phyloP scores from a whole-genome alignment of 2,329 filamentous ascomycete genomes.

The Pseudocercospora eumusae region DNA sequence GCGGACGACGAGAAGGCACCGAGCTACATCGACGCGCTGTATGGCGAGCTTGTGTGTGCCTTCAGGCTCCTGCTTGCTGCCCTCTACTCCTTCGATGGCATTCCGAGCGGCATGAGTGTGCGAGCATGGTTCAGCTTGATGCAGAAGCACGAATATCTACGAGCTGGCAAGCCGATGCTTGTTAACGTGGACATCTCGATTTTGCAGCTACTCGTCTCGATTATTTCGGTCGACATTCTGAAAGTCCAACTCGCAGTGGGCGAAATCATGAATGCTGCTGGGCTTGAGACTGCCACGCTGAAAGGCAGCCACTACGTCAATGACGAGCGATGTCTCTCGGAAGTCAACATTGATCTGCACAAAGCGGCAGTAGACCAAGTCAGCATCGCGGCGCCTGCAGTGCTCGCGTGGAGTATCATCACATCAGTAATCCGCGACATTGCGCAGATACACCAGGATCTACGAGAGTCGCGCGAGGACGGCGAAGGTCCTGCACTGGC shows the following conservation, averaged over 20 bases:
- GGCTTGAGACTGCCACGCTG: conserved; percentile 15
- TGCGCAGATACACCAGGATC: conserved; percentile 37
- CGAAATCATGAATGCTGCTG: conserved; percentile 45
- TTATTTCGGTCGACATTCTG: conserved; percentile 71
- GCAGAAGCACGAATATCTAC: conserved; percentile 68
- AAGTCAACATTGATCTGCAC: conserved; percentile 58
- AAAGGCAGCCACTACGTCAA: conserved; percentile 60
- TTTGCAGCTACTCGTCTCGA: conserved; percentile 68
- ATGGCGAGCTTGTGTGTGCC: conserved; percentile 70
- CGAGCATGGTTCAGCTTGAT: conserved; percentile 75
- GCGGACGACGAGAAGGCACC: conserved; percentile 39
- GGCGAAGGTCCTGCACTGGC: conserved; percentile 22
- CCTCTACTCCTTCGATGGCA: conserved; percentile 39
- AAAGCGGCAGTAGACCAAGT: conserved; percentile 57
- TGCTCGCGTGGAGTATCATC: conserved; percentile 80
- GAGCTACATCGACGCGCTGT: conserved; percentile 63
- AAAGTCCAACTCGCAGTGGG: conserved; percentile 65
- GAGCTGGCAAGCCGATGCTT: conserved; percentile 48
- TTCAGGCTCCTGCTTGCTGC: conserved; percentile 56
- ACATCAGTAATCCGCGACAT: conserved; percentile 64
- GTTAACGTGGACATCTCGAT: conserved; percentile 49
- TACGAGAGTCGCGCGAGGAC: conserved; percentile 38
- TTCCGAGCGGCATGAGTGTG: conserved; percentile 51
- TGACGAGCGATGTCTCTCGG: conserved; percentile 70
- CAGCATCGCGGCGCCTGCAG: conserved; percentile 68